These are phyloP conservation scores for Fraxinus sp. DNA, from an alignment of 305 asterid genomes.

Conservation along the genomic window DNA sequence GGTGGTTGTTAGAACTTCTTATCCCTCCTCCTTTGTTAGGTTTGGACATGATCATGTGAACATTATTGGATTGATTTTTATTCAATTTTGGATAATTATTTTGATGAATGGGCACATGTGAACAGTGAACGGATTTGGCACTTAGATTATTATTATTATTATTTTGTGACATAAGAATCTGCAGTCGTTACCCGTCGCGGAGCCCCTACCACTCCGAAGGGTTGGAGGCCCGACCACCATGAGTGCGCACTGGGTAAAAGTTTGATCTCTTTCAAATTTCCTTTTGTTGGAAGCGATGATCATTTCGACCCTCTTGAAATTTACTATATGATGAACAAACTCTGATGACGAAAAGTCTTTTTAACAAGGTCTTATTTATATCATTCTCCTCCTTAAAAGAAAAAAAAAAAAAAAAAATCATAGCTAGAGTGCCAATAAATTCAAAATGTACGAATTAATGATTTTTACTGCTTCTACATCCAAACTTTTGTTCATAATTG, in stretches of 20 bases:
- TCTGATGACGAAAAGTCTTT: too few relatives aligned
- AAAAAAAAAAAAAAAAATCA: too few relatives aligned
- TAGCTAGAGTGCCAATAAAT: too few relatives aligned
- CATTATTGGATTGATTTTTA: neutral
- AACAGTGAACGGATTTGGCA: slow-evolving; percentile 9
- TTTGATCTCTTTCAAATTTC: too few relatives aligned
- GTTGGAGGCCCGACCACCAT: too few relatives aligned
- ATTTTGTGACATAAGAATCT: too few relatives aligned
- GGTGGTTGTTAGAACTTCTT: neutral
- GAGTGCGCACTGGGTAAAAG: too few relatives aligned
- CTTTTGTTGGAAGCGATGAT: neutral
- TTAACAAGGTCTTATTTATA: too few relatives aligned
- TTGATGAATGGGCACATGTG: slow-evolving; percentile 24
- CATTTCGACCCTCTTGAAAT: neutral
- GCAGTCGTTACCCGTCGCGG: too few relatives aligned
- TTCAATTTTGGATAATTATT: neutral
- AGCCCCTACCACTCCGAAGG: too few relatives aligned
- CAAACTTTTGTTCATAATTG: neutral
- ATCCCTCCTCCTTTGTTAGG: neutral
- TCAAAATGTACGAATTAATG: too few relatives aligned
- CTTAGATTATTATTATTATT: neutral
- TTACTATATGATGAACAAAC: neutral
- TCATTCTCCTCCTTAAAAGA: too few relatives aligned
- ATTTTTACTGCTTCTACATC: neutral
- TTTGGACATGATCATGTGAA: slow-evolving; percentile 17